A percentile compares a stretch with the other conserved stretches of the same genome.
phyloP scores from a whole-genome alignment of 441 rosid species.

The Euphorbia corollata region DNA sequence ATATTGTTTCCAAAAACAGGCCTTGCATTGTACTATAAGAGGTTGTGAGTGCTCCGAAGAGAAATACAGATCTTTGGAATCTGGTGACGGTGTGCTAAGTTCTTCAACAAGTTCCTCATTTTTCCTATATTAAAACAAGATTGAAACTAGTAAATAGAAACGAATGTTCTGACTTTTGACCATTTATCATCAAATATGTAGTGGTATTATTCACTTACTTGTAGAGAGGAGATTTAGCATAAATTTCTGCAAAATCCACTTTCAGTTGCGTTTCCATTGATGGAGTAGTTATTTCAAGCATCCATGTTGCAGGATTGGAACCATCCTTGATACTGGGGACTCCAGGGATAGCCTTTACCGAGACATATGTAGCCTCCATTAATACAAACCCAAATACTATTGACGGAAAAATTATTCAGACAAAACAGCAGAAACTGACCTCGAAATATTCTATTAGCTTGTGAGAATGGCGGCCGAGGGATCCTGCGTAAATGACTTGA shows the following conservation, averaged over 20 bases:
- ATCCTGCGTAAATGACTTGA: constrained; percentile 74
- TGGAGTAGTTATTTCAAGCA: constrained; percentile 69
- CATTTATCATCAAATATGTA: not conserved
- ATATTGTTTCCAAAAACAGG: constrained; percentile 78
- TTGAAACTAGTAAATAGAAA: not conserved
- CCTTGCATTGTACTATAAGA: constrained; percentile 50
- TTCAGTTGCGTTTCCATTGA: constrained; percentile 53
- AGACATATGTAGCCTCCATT: constrained; percentile 6
- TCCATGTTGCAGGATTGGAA: constrained; percentile 88
- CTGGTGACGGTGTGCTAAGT: constrained; percentile 58
- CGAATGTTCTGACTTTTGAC: not conserved
- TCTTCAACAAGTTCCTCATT: constrained; percentile 66
- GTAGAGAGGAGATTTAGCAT: constrained; percentile 46
- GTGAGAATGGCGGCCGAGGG: constrained; percentile 61
- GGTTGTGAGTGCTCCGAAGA: constrained; percentile 61
- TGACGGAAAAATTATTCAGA: not conserved
- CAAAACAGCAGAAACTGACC: constrained; percentile 27
- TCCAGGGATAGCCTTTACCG: constrained; percentile 51
- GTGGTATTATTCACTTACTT: constrained; percentile 27
- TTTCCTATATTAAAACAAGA: constrained; percentile 32
- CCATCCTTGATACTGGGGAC: constrained; percentile 65
- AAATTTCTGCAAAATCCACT: constrained; percentile 68
- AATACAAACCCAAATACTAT: not conserved
- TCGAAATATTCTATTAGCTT: constrained; percentile 74
- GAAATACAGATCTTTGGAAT: constrained; percentile 64